Base-by-base conservation (phyloP, 495 filamentous ascomycete species). In the Parachaetomium inaequale region DNA sequence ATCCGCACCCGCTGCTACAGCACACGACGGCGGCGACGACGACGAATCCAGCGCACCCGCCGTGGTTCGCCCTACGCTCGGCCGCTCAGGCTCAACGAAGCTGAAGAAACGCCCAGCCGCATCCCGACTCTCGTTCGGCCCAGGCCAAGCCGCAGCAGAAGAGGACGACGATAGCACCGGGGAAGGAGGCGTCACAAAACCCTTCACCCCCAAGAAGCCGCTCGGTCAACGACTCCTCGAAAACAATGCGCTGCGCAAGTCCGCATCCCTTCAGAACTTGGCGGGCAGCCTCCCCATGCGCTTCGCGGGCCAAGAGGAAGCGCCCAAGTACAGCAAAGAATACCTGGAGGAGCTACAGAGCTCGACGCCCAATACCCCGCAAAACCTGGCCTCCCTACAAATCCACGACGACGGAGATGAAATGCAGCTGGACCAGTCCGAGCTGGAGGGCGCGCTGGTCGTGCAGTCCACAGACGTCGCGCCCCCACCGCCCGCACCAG, bases 261-360 rank as follows among this genome's bases (percentile, higher is more conserved):
- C 73, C 14, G 61, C 66, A 3, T 67, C 67, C 26, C 52, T 64
- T 19, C 66, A 66, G 21, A 69, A 72, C 72, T 55, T 72, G 74
- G 53, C 70, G 70, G 7, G 54, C 68, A 78, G 54, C 75, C 79
- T 87, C 2, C 82, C 85, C 4, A 73, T 85, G 40, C 82, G 87
- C 25, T 79, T 84, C 6, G 77, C 63, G 42, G 78, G 85, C 40
- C 85, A 89, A 38, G 89, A 93, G 47, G 74, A 78, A 47, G 78
- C 87, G 49, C 93, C 92, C 4, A 89, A 81, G 61, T 98, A 98
- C 74, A 94, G 82, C 72, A 87, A 88, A 61, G 92, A 94, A 62
- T 89, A 93, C 64, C 78, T 98, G 49, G 87, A 89, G 52, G 90
- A 96, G 72, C 81, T 98, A 8, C 87, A 88, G 58, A 85, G 82